Percentiles rank a stretch among this genome's conserved stretches.
These are phyloP conservation scores for Ophiocordyceps camponoti-leonardi DNA, from an alignment of 2,329 filamentous ascomycete genomes.

Conservation along the genomic window DNA sequence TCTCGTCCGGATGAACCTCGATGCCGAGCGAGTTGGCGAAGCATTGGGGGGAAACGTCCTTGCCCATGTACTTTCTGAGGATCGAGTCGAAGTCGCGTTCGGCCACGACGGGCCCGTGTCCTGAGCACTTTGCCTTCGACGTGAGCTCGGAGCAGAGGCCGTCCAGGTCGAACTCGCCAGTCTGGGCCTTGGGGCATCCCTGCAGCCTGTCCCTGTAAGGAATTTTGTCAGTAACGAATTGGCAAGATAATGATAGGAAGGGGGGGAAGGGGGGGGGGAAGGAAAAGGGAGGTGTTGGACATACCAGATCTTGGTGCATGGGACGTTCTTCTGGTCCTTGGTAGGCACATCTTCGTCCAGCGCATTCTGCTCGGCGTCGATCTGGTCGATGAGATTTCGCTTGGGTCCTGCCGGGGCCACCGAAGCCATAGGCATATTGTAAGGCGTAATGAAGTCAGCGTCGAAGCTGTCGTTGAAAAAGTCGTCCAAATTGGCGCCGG, in stretches of 20 bases:
- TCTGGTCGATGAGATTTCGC: constrained; percentile 59
- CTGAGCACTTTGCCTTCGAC: constrained; percentile 90
- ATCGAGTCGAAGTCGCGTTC: constrained; percentile 76
- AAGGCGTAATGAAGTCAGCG: constrained; percentile 64
- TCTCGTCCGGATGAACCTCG: constrained; percentile 19
- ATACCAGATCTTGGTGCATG: constrained; percentile 87
- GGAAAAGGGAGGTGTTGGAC: constrained; percentile 14
- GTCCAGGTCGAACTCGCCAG: constrained; percentile 86
- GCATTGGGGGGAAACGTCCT: constrained; percentile 16
- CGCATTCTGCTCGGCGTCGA: constrained; percentile 57
- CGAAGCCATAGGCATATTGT: constrained; percentile 38
- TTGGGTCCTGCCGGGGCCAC: constrained; percentile 27
- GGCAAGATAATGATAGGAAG: background rate
- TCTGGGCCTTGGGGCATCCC: constrained; percentile 71
- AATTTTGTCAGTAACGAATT: background rate
- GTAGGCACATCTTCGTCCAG: constrained; percentile 46
- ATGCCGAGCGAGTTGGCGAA: constrained; percentile 40
- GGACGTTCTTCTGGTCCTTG: constrained; percentile 45
- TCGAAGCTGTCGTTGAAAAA: constrained; percentile 66
- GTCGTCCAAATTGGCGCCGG: constrained; percentile 53
- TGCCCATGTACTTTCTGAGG: constrained; percentile 45
- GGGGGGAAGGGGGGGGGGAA: too few relatives aligned
- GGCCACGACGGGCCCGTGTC: constrained; percentile 75
- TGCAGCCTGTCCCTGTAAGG: constrained; percentile 69
- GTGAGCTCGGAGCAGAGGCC: constrained; percentile 82